phyloP scores from a whole-genome alignment of 176 grass and related monocot species.

The Phoenix dactylifera region DNA sequence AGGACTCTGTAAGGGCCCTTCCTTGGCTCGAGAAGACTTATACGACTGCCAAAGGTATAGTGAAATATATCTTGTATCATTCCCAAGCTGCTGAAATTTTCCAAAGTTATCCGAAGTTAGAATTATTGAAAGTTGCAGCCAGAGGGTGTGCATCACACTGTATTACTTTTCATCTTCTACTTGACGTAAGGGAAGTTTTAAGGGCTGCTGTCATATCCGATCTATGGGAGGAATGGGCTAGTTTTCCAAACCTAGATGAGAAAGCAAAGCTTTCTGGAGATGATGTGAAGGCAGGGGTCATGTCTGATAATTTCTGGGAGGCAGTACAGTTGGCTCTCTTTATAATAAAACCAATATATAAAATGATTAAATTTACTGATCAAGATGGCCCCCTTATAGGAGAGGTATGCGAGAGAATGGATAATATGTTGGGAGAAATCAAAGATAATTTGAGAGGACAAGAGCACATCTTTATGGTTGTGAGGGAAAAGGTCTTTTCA shows the following conservation, averaged over 20 bases:
- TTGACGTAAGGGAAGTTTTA: conserved; percentile 22
- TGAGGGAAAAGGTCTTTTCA: conserved; percentile 6
- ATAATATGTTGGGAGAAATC: conserved; percentile 27
- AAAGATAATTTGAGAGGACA: conserved; percentile 19
- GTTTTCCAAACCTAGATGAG: conserved; percentile 17
- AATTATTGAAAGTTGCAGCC: conserved; percentile 18
- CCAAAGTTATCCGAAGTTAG: conserved; percentile 15
- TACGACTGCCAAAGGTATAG: conserved; percentile 18
- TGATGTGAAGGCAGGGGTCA: conserved; percentile 15
- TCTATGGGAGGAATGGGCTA: conserved; percentile 20
- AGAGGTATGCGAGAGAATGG: conserved; percentile 26
- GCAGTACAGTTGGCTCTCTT: conserved; percentile 21
- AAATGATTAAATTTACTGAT: conserved; percentile 23
- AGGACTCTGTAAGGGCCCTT: conserved; percentile 18
- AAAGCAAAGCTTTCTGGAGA: conserved; percentile 12
- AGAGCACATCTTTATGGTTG: conserved; percentile 13
- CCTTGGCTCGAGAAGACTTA: conserved; percentile 20
- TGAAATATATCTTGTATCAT: conserved; percentile 23
- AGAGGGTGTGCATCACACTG: conserved; percentile 14
- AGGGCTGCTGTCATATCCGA: conserved; percentile 23
- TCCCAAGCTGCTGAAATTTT: conserved; percentile 18
- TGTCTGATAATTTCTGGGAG: conserved; percentile 23
- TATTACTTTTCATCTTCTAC: conserved; percentile 22
- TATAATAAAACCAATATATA: conserved; percentile 24
- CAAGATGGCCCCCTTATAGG: conserved; percentile 26